phyloP scores from a whole-genome alignment of 2,329 filamentous ascomycete genomes.

The Fusarium kyushuense region DNA sequence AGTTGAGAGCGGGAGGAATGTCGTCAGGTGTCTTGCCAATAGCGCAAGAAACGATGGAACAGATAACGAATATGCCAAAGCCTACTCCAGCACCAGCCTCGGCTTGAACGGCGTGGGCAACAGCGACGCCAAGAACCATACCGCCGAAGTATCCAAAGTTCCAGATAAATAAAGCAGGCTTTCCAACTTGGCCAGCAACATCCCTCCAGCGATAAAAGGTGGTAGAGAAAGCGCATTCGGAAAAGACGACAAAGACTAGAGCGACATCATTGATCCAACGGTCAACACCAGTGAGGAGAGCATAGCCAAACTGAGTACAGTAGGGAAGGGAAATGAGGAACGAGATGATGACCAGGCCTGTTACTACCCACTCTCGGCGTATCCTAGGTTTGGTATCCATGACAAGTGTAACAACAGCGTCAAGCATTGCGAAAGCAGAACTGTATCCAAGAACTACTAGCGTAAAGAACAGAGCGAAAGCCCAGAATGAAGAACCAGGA shows the following conservation, averaged over 20 bases:
- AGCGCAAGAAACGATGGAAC: constrained; percentile 54
- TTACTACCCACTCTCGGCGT: constrained; percentile 61
- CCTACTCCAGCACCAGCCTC: constrained; percentile 63
- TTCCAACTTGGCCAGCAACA: constrained; percentile 59
- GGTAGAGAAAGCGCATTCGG: constrained; percentile 64
- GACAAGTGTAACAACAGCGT: constrained; percentile 65
- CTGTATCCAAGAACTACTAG: constrained; percentile 69
- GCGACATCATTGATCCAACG: constrained; percentile 67
- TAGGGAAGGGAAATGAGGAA: constrained; percentile 68
- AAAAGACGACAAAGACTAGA: constrained; percentile 66
- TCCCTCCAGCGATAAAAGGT: constrained; percentile 65
- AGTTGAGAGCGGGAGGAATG: constrained; percentile 57
- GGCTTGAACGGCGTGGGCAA: constrained; percentile 61
- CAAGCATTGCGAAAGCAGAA: constrained; percentile 70
- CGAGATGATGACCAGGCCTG: constrained; percentile 60
- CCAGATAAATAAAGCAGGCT: constrained; percentile 58
- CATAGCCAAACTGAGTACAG: constrained; percentile 69
- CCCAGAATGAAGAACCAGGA: constrained; percentile 69
- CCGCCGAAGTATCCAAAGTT: constrained; percentile 66
- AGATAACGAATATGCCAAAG: constrained; percentile 63
- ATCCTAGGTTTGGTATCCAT: constrained; percentile 61
- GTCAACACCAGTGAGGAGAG: constrained; percentile 66
- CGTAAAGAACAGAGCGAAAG: constrained; percentile 69
- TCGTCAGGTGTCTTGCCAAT: constrained; percentile 59
- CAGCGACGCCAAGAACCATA: constrained; percentile 63